Percentiles rank a stretch among this genome's conserved stretches.
phyloP scores from a whole-genome alignment of 306 rosid genomes.

The Herpetospermum pedunculosum region DNA sequence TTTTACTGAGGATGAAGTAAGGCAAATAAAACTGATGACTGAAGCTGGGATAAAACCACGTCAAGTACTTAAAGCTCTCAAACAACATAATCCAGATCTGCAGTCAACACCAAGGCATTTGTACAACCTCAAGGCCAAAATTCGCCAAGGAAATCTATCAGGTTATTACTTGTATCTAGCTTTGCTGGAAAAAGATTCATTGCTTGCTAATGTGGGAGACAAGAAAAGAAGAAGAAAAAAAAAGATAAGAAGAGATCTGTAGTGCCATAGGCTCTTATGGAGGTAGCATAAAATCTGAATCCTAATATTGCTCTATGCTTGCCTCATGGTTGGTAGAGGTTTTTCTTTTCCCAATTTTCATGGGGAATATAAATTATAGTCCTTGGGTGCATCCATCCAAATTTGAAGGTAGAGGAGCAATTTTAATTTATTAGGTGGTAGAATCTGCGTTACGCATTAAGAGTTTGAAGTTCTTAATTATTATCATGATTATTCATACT shows the following conservation, averaged over 20 bases:
- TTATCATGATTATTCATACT: not conserved
- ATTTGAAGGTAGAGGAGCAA: not conserved
- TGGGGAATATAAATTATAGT: not conserved
- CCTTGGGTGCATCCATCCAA: not conserved
- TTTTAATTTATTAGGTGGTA: not conserved
- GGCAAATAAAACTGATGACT: constrained; percentile 50
- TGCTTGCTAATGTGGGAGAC: not conserved
- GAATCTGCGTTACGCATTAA: not conserved
- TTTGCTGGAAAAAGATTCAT: constrained; percentile 2
- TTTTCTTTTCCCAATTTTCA: not conserved
- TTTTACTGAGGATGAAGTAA: constrained; percentile 60
- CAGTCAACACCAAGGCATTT: constrained; percentile 74
- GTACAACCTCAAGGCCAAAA: constrained; percentile 72
- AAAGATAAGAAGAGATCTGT: not conserved
- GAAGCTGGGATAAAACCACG: constrained; percentile 74
- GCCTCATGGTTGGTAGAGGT: not conserved
- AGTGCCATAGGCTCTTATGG: not conserved
- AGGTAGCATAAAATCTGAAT: not conserved
- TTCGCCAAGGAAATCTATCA: constrained; percentile 65
- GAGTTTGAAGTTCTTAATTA: not conserved
- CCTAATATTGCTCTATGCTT: constrained; percentile 1
- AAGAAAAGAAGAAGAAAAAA: not conserved
- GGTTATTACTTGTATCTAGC: constrained; percentile 26
- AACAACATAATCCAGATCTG: constrained; percentile 59
- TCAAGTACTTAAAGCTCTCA: constrained; percentile 65